Evolutionary conservation across 805 yeast genomes (phyloP), one percentile per base, ranked within the genome.

Genomic region (Priceomyces castillae): DNA sequence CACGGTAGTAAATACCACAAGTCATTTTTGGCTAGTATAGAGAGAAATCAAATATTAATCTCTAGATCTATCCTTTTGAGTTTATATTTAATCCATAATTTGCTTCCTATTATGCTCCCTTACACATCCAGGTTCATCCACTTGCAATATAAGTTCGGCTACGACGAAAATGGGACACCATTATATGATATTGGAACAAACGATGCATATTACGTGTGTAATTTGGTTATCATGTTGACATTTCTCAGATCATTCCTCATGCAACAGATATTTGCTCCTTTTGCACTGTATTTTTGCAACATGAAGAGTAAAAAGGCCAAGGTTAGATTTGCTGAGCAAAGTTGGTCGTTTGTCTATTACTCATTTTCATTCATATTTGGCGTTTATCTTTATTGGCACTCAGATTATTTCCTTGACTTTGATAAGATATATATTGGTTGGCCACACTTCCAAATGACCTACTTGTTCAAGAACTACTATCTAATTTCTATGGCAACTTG

Each of bases 291-390:
- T 37, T 44, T 41, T 7, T 58, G 69, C 37, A 67, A 76, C 18
- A 79, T 86, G 39, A 61, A 61, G 31, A 64, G 73, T 2, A 61
- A 59, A 12, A 82, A 80, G 53, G 77, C 84, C 0, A 67, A 72
- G 17, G 77, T 77, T 43, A 75, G 96, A 45, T 89, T 86, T 58
- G 85, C 88, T 44, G 97, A 89, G 64, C 97, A 89, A 69, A 82
- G 88, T 40, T 90, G 96, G 96, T 70, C 78, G 26, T 59, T 79
- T 14, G 54, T 78, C 5, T 86, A 85, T 59, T 86, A 80, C 66
- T 51, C 75, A 5, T 51, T 65, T 9, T 76, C 86, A 7, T 81
- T 82, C 58, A 37, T 59, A 1, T 65, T 67, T 45, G 96, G 95
- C 0, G 64, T 77, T 44, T 70, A 71, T 46, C 63, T 89, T 14